Conservation (phyloP, 345 rosid species). For the Cochlearia excelsa region DNA sequence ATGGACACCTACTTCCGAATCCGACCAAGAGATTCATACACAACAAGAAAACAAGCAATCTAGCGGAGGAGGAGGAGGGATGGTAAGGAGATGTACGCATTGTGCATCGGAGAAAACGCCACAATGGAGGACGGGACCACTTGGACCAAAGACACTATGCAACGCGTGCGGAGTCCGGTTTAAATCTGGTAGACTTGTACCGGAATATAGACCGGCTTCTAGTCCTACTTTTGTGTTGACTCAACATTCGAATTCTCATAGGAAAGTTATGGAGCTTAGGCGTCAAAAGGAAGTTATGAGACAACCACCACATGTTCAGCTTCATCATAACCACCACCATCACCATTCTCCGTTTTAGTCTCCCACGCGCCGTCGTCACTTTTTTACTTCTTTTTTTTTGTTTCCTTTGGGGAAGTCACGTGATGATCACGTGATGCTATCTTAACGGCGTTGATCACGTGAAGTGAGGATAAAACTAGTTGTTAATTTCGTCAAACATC, state of each 20-base stretch:
- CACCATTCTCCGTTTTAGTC: constrained; percentile 27
- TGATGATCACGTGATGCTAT: constrained; percentile 38
- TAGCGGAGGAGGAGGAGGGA: constrained; percentile 39
- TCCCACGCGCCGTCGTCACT: constrained; percentile 6
- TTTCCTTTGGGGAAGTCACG: constrained; percentile 34
- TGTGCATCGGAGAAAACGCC: constrained; percentile 86
- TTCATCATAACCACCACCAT: constrained; percentile 40
- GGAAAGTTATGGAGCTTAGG: constrained; percentile 81
- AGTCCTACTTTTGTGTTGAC: constrained; percentile 78
- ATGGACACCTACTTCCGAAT: constrained; percentile 35
- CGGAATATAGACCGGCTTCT: constrained; percentile 78
- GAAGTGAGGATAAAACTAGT: constrained; percentile 29
- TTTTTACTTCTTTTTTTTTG: constrained; percentile 9
- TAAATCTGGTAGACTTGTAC: constrained; percentile 77
- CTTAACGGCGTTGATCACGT: constrained; percentile 33
- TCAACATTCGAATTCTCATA: constrained; percentile 79
- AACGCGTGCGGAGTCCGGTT: constrained; percentile 82
- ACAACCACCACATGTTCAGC: constrained; percentile 33
- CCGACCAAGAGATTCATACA: constrained; percentile 19
- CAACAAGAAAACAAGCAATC: constrained; percentile 31
- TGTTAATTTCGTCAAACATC: not conserved
- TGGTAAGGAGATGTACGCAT: constrained; percentile 58
- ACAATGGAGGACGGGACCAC: constrained; percentile 82
- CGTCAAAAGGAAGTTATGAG: constrained; percentile 59
- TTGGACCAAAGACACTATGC: constrained; percentile 75